A percentile compares a stretch with the other conserved stretches of the same genome.
Conservation (phyloP, 2,329 filamentous ascomycete species). For the Trichoderma citrinoviride region DNA sequence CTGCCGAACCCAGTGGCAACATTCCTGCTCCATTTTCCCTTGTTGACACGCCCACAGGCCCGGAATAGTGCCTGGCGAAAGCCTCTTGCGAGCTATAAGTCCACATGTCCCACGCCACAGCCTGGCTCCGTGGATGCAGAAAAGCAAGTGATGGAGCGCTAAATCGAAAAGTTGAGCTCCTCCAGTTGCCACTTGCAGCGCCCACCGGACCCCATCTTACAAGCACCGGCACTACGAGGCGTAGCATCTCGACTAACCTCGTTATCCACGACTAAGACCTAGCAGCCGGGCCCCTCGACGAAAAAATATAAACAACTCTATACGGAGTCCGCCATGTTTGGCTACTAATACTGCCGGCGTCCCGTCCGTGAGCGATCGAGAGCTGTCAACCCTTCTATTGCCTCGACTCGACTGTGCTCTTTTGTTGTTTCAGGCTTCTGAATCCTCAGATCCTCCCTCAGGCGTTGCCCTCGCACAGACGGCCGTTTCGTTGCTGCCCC, state of each 20-base stretch:
- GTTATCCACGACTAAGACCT: background rate
- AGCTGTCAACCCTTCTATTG: background rate
- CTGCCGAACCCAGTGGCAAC: conserved; percentile 14
- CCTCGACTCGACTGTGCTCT: background rate
- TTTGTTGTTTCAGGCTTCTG: background rate
- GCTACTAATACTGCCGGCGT: background rate
- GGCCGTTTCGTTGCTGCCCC: background rate
- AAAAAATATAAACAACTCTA: background rate
- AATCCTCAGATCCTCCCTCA: background rate
- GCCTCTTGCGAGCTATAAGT: background rate
- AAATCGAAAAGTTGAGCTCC: background rate
- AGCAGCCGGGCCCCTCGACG: background rate
- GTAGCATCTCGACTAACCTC: background rate
- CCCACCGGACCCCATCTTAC: background rate
- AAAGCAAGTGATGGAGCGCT: background rate
- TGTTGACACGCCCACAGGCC: background rate
- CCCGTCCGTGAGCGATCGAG: background rate
- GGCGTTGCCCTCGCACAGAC: background rate
- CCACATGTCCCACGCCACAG: conserved; percentile 4
- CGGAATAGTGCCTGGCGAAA: background rate
- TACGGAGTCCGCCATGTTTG: conserved; percentile 1
- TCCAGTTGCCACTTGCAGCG: background rate
- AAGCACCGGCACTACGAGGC: no score
- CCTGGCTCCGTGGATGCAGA: background rate
- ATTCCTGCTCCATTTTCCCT: background rate